A percentile compares a stretch with the other conserved stretches of the same genome.
phyloP scores from a whole-genome alignment of 2,329 filamentous ascomycete genomes.

The Davidsoniella virescens region DNA sequence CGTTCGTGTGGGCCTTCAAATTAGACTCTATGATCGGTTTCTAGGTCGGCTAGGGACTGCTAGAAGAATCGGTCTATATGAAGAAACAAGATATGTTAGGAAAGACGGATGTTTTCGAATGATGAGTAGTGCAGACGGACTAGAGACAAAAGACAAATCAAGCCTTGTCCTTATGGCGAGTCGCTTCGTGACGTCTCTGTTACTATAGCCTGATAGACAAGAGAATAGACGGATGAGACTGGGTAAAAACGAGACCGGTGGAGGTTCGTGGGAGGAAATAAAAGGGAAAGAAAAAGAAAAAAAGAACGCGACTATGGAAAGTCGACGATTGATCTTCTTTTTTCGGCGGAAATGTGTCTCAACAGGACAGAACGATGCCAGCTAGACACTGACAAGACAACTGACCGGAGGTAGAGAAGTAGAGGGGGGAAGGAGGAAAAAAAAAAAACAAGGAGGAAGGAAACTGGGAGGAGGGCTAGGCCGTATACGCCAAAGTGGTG shows the following conservation, averaged over 20 bases:
- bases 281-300: conserved; percentile 7
- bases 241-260: background rate
- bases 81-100: too few species aligned
- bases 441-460: conserved; percentile 11
- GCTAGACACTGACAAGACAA: conserved; percentile 14
- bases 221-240: conserved; percentile 2
- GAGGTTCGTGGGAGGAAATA: background rate
- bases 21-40: too few species aligned
- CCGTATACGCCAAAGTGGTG: background rate
- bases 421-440: conserved; percentile 9
- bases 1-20: too few species aligned
- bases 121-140: too few species aligned
- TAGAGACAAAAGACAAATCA: too few species aligned
- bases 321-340: conserved; percentile 10
- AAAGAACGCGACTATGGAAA: conserved; percentile 9
- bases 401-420: conserved; percentile 12
- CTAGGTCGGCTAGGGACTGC: too few species aligned
- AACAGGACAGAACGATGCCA: conserved; percentile 14
- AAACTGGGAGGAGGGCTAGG: conserved; percentile 3
- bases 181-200: background rate
- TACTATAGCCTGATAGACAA: conserved; percentile 14
- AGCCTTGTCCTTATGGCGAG: too few species aligned
- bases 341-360: conserved; percentile 9
- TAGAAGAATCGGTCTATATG: too few species aligned
- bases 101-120: too few species aligned